Base-by-base conservation (phyloP, 179 eudicot genomes). In the Beta corolliflora region DNA sequence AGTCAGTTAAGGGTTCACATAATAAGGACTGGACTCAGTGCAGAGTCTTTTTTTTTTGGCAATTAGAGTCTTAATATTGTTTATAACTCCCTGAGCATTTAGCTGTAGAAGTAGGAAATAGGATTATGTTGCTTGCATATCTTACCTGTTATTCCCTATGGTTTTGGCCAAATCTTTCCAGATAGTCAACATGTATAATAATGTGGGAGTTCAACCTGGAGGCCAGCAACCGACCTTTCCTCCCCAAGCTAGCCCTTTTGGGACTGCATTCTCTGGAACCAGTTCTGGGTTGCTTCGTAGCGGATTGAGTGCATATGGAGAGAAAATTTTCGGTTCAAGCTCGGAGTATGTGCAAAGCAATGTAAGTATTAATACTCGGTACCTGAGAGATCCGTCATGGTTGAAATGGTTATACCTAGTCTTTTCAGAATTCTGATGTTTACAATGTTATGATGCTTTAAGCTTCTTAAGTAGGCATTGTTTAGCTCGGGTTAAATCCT, bases 321-420 rank as follows among this genome's bases (percentile, higher is more conserved):
- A 92, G 87, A 94, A 88, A 54, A 88, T 94, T 13, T 72, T 94
- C 0, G 98, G 97, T 77, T 91, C 98, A 15, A 91, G 98, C 85
- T 94, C 98, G 7, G 98, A 94, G 79, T 91, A 94, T 82, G 98
- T 94, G 77, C 92, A 94, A 87, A 94, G 98, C 86, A 91, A 92
- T 87, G 94, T 92, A 80, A 89, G 94, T 88, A 11, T 52, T n/a
- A 67, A 0, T 61, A 7, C 54, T 18, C 53, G 19, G 18, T 50
- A 13, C n/a, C 9, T 41, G 15, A 7, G 16, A 31, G 58, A 7
- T 71, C 66, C 31, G 15, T 45, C 46, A 21, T 52, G 61, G 5
- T 63, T 46, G 36, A 60, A 55, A 46, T 71, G 18, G 3, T 1
- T 3, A 5, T 72, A 50, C 6, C 3, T 4, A 6, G 1, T 9